Conservation (phyloP, 1,139 yeast genomes). For the Cylindricascospora bacillispora region DNA sequence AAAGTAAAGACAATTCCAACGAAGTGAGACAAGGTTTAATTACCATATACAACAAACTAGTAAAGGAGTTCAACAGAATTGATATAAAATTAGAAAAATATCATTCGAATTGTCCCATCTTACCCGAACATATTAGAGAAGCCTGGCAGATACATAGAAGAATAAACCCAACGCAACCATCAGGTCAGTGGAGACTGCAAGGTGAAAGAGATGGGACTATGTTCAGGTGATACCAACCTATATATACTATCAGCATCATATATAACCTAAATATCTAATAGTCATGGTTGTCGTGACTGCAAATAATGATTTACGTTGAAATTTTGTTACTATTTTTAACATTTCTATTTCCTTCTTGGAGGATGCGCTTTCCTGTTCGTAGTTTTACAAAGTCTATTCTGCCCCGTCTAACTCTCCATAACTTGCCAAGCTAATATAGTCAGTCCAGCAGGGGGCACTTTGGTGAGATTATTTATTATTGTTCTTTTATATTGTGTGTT, state of each 20-base stretch:
- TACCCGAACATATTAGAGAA: slow-evolving; percentile 77
- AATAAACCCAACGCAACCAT: slow-evolving; percentile 55
- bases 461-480: no score
- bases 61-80: slow-evolving; percentile 17
- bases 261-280: not conserved
- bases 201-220: slow-evolving; percentile 61
- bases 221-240: slow-evolving; percentile 36
- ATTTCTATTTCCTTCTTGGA: slow-evolving; percentile 1
- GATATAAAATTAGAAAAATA: slow-evolving; percentile 30
- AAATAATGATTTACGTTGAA: slow-evolving; percentile 14
- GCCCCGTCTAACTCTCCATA: no score
- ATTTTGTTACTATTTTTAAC: slow-evolving; percentile 6
- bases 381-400: no score
- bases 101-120: slow-evolving; percentile 40
- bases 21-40: slow-evolving; percentile 18
- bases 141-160: slow-evolving; percentile 69
- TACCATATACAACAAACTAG: slow-evolving; percentile 19
- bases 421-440: no score
- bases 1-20: slow-evolving; percentile 14
- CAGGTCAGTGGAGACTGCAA: slow-evolving; percentile 57
- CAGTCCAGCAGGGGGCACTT: no score
- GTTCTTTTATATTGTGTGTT: no score
- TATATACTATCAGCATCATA: not conserved
- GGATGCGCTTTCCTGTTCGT: not conserved
- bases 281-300: no score